These are phyloP conservation scores for Periglandula ipomoeae DNA, from an alignment of 2,329 filamentous ascomycete genomes.

Conservation along the genomic window DNA sequence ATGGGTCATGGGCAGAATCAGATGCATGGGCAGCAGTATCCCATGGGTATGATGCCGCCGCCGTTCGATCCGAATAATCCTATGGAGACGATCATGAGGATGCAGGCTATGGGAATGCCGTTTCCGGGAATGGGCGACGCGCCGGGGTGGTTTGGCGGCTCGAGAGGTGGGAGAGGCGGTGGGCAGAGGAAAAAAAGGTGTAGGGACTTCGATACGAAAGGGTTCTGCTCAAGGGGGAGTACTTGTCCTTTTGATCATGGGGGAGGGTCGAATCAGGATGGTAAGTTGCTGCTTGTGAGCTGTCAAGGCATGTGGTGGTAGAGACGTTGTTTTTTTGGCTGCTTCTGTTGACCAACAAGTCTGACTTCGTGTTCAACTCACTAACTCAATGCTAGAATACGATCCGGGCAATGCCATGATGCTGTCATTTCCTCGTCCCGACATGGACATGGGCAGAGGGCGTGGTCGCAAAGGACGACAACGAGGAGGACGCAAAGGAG, in stretches of 20 bases:
- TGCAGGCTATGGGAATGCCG: slow-evolving; percentile 48
- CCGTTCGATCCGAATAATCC: slow-evolving; percentile 51
- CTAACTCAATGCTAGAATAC: slow-evolving; percentile 18
- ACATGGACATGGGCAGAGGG: slow-evolving; percentile 22
- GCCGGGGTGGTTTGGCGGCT: slow-evolving; percentile 13
- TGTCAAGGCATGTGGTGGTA: too few species aligned
- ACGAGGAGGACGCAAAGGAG: slow-evolving; percentile 26
- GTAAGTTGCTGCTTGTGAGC: slow-evolving; percentile 14
- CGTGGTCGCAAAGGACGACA: slow-evolving; percentile 24
- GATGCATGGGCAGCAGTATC: slow-evolving; percentile 11
- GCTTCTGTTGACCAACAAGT: too few species aligned
- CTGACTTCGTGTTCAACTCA: background rate
- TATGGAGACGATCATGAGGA: slow-evolving; percentile 50
- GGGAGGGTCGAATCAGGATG: slow-evolving; percentile 12
- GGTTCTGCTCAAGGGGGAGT: slow-evolving; percentile 59
- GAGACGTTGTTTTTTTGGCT: too few species aligned
- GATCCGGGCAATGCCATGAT: slow-evolving; percentile 22
- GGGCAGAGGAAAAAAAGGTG: slow-evolving; percentile 38
- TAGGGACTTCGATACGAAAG: slow-evolving; percentile 62
- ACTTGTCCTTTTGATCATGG: slow-evolving; percentile 62
- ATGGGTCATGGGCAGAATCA: background rate
- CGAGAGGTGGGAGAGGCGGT: slow-evolving; percentile 12
- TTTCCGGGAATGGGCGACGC: slow-evolving; percentile 30
- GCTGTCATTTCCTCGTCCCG: slow-evolving; percentile 13
- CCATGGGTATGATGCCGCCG: slow-evolving; percentile 17